A percentile compares a stretch with the other conserved stretches of the same genome.
Conservation (phyloP, 2,329 filamentous ascomycete species). For the Biscogniauxia mediterranea region DNA sequence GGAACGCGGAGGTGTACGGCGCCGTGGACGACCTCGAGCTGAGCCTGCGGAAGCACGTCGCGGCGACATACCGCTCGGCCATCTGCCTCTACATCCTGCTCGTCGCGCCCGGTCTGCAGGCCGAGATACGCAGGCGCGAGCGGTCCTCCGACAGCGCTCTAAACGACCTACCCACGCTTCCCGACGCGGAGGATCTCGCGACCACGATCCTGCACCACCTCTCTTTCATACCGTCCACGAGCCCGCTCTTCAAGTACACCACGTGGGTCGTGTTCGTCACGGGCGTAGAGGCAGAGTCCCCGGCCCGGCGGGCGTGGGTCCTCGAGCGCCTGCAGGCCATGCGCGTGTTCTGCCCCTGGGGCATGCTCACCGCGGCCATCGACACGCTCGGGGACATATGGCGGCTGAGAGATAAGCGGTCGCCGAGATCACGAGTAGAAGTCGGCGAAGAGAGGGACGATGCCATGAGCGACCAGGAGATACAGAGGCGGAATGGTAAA, state of each 20-base stretch:
- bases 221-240: slow-evolving; percentile 44
- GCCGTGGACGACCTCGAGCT: slow-evolving; percentile 40
- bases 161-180: slow-evolving; percentile 32
- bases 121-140: slow-evolving; percentile 13
- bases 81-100: slow-evolving; percentile 48
- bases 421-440: slow-evolving; percentile 8
- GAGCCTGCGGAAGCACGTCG: slow-evolving; percentile 39
- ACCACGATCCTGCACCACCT: slow-evolving; percentile 51
- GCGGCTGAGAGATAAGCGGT: slow-evolving; percentile 39
- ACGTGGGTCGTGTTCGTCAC: slow-evolving; percentile 60
- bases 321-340: slow-evolving; percentile 46
- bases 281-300: slow-evolving; percentile 52
- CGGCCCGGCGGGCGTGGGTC: slow-evolving; percentile 49
- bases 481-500: slow-evolving; percentile 16
- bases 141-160: background rate
- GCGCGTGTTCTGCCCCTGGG: slow-evolving; percentile 47
- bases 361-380: slow-evolving; percentile 49
- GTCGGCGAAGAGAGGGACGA: slow-evolving; percentile 14
- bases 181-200: slow-evolving; percentile 45
- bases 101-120: slow-evolving; percentile 24
- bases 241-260: slow-evolving; percentile 57
- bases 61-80: slow-evolving; percentile 46
- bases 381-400: slow-evolving; percentile 49
- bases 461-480: background rate
- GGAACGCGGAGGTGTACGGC: slow-evolving; percentile 22